phyloP scores from a whole-genome alignment of 2,329 filamentous ascomycete species.

The Colletotrichum kahawae region DNA sequence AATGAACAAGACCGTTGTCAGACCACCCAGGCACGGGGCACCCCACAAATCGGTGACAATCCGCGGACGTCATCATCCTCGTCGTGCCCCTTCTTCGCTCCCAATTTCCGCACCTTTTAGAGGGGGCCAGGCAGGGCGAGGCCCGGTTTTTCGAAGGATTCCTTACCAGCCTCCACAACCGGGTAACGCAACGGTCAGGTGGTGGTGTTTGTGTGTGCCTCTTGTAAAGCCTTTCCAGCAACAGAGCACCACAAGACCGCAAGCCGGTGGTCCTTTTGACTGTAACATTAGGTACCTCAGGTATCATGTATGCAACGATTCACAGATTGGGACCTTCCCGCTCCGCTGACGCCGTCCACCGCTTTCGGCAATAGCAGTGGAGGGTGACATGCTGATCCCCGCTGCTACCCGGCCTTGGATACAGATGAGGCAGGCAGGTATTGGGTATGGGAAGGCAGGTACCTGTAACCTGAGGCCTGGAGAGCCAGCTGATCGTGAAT shows the following conservation, averaged over 20 bases:
- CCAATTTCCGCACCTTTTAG: not conserved
- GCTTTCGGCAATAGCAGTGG: not conserved
- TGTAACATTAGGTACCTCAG: not conserved
- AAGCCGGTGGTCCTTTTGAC: not conserved
- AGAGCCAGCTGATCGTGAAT: not conserved
- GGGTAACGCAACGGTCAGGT: not conserved
- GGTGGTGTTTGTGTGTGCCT: not conserved
- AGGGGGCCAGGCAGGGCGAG: not conserved
- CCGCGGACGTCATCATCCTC: slow-evolving; percentile 3
- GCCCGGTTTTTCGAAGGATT: not conserved
- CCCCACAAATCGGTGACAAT: not conserved
- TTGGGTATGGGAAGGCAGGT: not conserved
- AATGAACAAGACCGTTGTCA: slow-evolving; percentile 9
- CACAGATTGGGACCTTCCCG: slow-evolving; percentile 2
- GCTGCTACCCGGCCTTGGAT: slow-evolving; percentile 2
- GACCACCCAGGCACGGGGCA: slow-evolving; percentile 4
- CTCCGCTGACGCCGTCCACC: not conserved
- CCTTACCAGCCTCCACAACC: not conserved
- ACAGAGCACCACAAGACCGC: not conserved
- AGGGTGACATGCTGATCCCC: not conserved
- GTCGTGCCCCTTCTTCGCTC: not conserved
- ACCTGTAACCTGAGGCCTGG: not conserved
- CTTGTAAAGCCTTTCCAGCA: not conserved
- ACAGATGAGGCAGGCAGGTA: slow-evolving; percentile 5
- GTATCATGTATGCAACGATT: not conserved